These are phyloP conservation scores for Leptomonas seymouri DNA, from an alignment of 208 protist genomes.

Conservation along the genomic window DNA sequence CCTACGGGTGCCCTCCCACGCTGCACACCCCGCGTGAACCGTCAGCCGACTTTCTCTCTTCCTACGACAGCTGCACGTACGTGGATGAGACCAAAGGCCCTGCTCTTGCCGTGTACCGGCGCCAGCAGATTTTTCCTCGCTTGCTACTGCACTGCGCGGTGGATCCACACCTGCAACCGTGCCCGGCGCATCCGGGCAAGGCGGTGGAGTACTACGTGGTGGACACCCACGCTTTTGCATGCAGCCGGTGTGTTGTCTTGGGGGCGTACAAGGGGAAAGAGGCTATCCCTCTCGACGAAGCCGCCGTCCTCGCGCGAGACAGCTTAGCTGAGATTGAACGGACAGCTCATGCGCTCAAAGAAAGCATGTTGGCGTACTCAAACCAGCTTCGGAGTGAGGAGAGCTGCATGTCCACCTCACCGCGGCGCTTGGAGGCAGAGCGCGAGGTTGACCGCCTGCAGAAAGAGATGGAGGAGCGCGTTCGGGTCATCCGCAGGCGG, in stretches of 20 bases:
- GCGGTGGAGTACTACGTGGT: conserved; percentile 79
- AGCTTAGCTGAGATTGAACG: conserved; percentile 51
- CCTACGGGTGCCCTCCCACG: conserved; percentile 28
- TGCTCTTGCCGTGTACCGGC: conserved; percentile 52
- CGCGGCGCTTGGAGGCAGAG: conserved; percentile 52
- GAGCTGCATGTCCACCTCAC: conserved; percentile 41
- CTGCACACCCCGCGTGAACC: conserved; percentile 32
- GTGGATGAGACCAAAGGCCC: conserved; percentile 39
- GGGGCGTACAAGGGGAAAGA: conserved; percentile 56
- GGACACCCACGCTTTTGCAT: conserved; percentile 60
- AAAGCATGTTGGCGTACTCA: conserved; percentile 49
- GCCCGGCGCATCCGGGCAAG: conserved; percentile 58
- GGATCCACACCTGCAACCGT: conserved; percentile 56
- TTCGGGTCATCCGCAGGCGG: conserved; percentile 35
- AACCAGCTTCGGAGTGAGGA: conserved; percentile 49
- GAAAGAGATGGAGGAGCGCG: conserved; percentile 61
- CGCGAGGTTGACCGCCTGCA: conserved; percentile 61
- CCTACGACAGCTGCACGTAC: conserved; percentile 67
- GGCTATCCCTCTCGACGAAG: conserved; percentile 64
- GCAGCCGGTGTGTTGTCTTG: conserved; percentile 73
- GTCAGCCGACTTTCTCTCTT: conserved; percentile 34
- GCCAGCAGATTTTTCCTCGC: conserved; percentile 65
- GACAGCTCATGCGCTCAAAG: conserved; percentile 39
- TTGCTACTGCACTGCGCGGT: conserved; percentile 66
- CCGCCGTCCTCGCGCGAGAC: conserved; percentile 52